Percentiles rank a stretch among this genome's conserved stretches.
These are phyloP conservation scores for Orychophragmus violaceus DNA, from an alignment of 345 rosid genomes.

Conservation along the genomic window DNA sequence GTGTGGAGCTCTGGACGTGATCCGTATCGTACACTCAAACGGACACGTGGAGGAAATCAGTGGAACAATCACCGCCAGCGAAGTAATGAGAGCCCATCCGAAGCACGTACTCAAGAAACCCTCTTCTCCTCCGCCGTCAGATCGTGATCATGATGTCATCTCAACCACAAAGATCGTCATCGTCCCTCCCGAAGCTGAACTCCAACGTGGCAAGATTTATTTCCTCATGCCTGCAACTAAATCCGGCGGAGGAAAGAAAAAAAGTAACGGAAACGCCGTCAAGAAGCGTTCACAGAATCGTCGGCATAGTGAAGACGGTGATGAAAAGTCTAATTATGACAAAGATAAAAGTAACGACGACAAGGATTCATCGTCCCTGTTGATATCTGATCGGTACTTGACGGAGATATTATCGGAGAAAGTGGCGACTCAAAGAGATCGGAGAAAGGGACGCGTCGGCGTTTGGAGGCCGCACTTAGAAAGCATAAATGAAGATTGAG, in stretches of 20 bases:
- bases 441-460: slow-evolving; percentile 78
- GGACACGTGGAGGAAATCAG: slow-evolving; percentile 92
- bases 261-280: neutral
- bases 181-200: slow-evolving; percentile 88
- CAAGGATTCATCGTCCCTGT: slow-evolving; percentile 29
- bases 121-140: slow-evolving; percentile 43
- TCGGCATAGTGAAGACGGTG: slow-evolving; percentile 11
- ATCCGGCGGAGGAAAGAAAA: slow-evolving; percentile 29
- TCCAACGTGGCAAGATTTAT: slow-evolving; percentile 90
- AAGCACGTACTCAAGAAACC: slow-evolving; percentile 85
- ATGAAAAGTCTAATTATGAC: neutral
- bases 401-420: slow-evolving; percentile 93
- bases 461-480: slow-evolving; percentile 97
- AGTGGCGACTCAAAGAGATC: slow-evolving; percentile 64
- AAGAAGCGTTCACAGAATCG: slow-evolving; percentile 18
- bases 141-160: slow-evolving; percentile 43
- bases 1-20: slow-evolving; percentile 91
- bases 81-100: slow-evolving; percentile 78
- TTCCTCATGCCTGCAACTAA: slow-evolving; percentile 66
- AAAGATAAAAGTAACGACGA: slow-evolving; percentile 1
- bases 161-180: slow-evolving; percentile 65
- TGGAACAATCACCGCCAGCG: slow-evolving; percentile 66
- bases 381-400: slow-evolving; percentile 71
- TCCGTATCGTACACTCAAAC: slow-evolving; percentile 81
- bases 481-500: slow-evolving; percentile 49